These are phyloP conservation scores for Thozetella sp. DNA, from an alignment of 495 filamentous ascomycete genomes.

Conservation along the genomic window DNA sequence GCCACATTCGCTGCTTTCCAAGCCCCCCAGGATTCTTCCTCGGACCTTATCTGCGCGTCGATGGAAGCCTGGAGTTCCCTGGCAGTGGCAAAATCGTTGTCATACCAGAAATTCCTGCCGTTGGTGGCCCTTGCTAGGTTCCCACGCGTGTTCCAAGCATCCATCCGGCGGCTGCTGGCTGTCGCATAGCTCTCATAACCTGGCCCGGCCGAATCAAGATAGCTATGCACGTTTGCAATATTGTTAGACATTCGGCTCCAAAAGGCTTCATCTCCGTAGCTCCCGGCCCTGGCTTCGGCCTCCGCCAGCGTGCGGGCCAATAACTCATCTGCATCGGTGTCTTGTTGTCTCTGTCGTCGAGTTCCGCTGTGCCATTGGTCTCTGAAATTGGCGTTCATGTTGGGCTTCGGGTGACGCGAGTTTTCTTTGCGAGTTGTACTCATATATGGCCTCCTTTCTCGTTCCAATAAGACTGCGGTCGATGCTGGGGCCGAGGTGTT, in stretches of 20 bases:
- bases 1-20: neutral
- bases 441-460: neutral
- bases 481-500: neutral
- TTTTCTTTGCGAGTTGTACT: neutral
- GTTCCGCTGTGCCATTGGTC: too few relatives aligned
- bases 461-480: neutral
- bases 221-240: too few relatives aligned
- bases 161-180: neutral
- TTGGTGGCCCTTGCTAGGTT: neutral
- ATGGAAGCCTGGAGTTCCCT: neutral
- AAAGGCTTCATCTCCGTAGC: too few relatives aligned
- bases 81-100: neutral
- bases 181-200: neutral
- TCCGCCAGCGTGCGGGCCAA: neutral
- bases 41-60: neutral
- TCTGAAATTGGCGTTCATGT: neutral
- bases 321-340: neutral
- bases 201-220: neutral
- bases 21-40: neutral
- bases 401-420: neutral
- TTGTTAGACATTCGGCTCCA: too few relatives aligned
- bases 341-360: neutral
- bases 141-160: neutral
- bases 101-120: neutral
- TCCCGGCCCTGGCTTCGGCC: neutral